Percentiles rank a stretch among this genome's conserved stretches.
These are phyloP conservation scores for Chenopodium album DNA, from an alignment of 148 eudicot genomes.

Conservation along the genomic window DNA sequence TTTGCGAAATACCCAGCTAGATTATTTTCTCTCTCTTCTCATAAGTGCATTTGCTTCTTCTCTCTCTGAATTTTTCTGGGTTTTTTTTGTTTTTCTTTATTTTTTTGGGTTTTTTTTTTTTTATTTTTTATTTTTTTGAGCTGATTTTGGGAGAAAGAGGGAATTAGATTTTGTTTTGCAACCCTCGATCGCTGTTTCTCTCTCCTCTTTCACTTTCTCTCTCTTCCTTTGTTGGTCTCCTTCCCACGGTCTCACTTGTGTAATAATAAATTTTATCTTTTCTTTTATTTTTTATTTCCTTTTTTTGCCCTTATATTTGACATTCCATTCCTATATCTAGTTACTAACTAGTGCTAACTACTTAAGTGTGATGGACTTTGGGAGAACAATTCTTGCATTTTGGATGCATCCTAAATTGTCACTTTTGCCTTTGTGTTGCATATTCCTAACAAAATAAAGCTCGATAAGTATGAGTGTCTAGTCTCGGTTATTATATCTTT, in stretches of 20 bases:
- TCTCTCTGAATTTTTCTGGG: conserved; percentile 16
- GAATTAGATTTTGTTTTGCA: conserved; percentile 37
- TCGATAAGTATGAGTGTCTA: too few species aligned
- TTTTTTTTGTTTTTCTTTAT: conserved; percentile 23
- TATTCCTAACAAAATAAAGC: too few species aligned
- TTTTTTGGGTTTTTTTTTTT: conserved; percentile 23
- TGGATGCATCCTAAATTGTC: conserved; percentile 2
- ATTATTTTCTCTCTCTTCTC: conserved; percentile 14
- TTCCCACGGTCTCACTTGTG: conserved; percentile 17
- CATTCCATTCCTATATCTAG: background rate
- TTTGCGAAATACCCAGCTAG: conserved; percentile 27
- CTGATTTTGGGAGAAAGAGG: conserved; percentile 22
- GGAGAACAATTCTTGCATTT: background rate
- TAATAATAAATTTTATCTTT: conserved; percentile 18
- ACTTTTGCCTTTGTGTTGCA: background rate
- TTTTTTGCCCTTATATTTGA: background rate
- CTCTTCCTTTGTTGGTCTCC: conserved; percentile 16
- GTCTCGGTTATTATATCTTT: too few species aligned
- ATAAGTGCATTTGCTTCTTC: conserved; percentile 29
- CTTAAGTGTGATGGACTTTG: background rate
- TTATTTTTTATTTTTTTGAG: conserved; percentile 8
- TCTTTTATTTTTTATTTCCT: too few species aligned
- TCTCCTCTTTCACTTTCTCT: conserved; percentile 27
- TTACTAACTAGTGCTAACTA: background rate
- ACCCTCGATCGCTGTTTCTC: conserved; percentile 41